Evolutionary conservation across 2,329 filamentous ascomycete genomes (phyloP).

Genomic region (Pyrenochaeta sp.): DNA sequence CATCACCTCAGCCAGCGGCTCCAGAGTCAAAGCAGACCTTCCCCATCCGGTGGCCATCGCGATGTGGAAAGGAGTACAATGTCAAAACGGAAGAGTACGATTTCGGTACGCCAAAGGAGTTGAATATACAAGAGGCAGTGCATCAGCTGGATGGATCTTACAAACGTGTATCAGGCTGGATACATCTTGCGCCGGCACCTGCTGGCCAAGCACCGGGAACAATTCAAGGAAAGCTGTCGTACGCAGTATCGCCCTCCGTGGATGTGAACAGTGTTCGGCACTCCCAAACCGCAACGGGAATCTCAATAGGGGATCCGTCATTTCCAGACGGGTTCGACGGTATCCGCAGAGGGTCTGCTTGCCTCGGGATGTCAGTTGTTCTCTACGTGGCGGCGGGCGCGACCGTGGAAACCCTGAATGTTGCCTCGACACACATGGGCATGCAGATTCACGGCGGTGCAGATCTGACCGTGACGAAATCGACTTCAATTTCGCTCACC

Average conservation of each 20-base stretch:
- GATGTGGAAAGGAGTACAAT: slow-evolving; percentile 44
- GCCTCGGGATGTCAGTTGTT: slow-evolving; percentile 48
- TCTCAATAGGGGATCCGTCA: slow-evolving; percentile 36
- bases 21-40: slow-evolving; percentile 30
- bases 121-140: slow-evolving; percentile 39
- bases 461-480: slow-evolving; percentile 41
- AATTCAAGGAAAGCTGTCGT: slow-evolving; percentile 45
- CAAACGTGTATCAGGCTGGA: slow-evolving; percentile 47
- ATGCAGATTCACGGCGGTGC: slow-evolving; percentile 46
- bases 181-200: slow-evolving; percentile 47
- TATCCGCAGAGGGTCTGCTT: slow-evolving; percentile 33
- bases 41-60: slow-evolving; percentile 46
- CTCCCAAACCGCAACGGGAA: slow-evolving; percentile 23
- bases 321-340: slow-evolving; percentile 35
- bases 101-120: slow-evolving; percentile 30
- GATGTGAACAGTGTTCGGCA: slow-evolving; percentile 41
- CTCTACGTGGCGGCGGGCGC: slow-evolving; percentile 47
- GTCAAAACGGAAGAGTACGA: slow-evolving; percentile 38
- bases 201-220: slow-evolving; percentile 44
- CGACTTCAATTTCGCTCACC: slow-evolving; percentile 41
- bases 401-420: slow-evolving; percentile 41
- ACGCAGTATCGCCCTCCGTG: slow-evolving; percentile 46
- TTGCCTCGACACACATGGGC: slow-evolving; percentile 48
- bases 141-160: slow-evolving; percentile 41
- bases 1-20: slow-evolving; percentile 18